Base-by-base conservation (phyloP, 805 yeast species). In the Starmerella potacharoeniae region DNA sequence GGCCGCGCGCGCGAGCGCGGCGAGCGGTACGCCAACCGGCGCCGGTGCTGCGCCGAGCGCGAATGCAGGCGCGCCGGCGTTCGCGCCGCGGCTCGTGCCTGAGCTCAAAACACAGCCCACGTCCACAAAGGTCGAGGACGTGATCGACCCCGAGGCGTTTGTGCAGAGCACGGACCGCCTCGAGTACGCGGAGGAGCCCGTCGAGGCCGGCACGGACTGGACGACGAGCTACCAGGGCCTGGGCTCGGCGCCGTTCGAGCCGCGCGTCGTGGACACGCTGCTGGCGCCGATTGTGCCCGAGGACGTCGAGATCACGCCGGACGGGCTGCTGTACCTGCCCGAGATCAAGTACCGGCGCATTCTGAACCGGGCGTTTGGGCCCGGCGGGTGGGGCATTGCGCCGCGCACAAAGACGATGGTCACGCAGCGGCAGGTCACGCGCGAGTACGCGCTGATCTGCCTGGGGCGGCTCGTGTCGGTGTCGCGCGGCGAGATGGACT, bases 341-440 rank as follows among this genome's bases (percentile, higher is more conserved):
- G 98, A 93, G 68, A 93, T 93, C 71, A 91, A 91, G 67, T 93
- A 93, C 67, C 79, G 98, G 60, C 77, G 98, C 46, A 83, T 90
- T 28, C 71, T 93, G 61, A 91, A 91, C 70, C 76, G 76, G 40
- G 95, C 97, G 0, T 91, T 93, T 73, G 98, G 98, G 4, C 96
- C 98, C 6, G 98, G 98, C 31, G 97, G 95, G 1, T 93, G 98
- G 98, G 97, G 97, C 0, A 73, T 93, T 54, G 96, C 95, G 0
- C 97, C 98, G 10, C 74, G 98, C 54, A 82, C 95, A 0, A 91
- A 86, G 60, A 84, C 95, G 0, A 73, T 80, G 52, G 80, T 93
- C 35, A 84, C 95, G 1, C 77, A 81, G 34, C 81, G 78, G 58
- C 76, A 81, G 50, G 82, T 93, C 35, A 87, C 96, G 10, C 77